A percentile compares a stretch with the other conserved stretches of the same genome.
Evolutionary conservation across 164 flowering plant genomes (phyloP).

Genomic region (Stephania yunnanensis): DNA sequence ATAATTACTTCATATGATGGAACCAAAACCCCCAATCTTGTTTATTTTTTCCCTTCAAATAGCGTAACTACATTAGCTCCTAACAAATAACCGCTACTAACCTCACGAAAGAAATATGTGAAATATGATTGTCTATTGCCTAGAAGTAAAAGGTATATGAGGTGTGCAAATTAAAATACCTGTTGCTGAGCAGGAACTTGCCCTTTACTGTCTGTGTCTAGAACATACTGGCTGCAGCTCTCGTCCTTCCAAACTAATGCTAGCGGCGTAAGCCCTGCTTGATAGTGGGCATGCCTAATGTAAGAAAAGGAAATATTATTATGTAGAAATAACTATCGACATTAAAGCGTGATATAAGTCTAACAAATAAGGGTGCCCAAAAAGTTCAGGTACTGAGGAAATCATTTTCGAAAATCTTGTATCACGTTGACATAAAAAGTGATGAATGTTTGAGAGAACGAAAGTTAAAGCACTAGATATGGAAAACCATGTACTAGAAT

Average conservation of each 20-base stretch:
- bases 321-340: background rate
- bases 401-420: background rate
- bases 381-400: background rate
- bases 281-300: conserved; percentile 87
- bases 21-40: too few relatives aligned
- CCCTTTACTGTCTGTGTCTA: conserved; percentile 89
- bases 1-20: too few relatives aligned
- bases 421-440: background rate
- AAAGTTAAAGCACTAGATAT: background rate
- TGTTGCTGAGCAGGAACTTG: conserved; percentile 77
- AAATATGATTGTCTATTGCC: background rate
- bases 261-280: conserved; percentile 84
- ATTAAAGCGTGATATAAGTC: background rate
- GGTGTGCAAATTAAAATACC: conserved; percentile 33
- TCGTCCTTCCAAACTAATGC: conserved; percentile 95
- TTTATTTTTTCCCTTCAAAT: too few relatives aligned
- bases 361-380: background rate
- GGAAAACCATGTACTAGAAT: background rate
- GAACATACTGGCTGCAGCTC: conserved; percentile 83
- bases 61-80: too few relatives aligned
- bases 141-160: background rate
- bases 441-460: background rate
- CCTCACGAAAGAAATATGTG: too few relatives aligned
- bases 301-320: conserved; percentile 6
- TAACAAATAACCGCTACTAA: too few relatives aligned